Base-by-base conservation (phyloP, 805 yeast genomes). In the Saccharomycopsis oosterbeekiorum region DNA sequence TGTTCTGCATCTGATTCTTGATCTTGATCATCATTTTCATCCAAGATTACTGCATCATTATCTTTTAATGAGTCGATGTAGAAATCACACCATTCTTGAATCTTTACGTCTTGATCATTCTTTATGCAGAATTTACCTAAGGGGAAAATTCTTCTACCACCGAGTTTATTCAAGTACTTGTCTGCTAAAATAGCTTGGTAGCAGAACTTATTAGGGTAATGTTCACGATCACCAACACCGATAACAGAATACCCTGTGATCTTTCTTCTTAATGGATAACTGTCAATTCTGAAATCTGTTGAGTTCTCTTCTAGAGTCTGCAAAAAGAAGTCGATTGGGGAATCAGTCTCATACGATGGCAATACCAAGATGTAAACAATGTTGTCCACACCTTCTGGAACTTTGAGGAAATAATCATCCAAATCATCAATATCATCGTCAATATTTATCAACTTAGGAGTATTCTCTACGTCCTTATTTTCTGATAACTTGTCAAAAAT, bases 291-390 rank as follows among this genome's bases (percentile, higher is more conserved):
- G 75, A 89, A 89, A 71, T 91, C 97, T 64, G 86, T 85, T 64
- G 82, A 82, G 1, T 96, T 89, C 60, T 91, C 97, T 65, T 82
- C 79, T 66, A 91, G 76, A 54, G 88, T 84, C 67, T 89, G 96
- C 61, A 91, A 75, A 71, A 90, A 89, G 69, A 84, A 92, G 71
- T 91, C 97, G 39, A 92, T 78, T 14, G 97, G 97, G 1, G 96
- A 88, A 71, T 91, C 97, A 0, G 92, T 88, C 66, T 90, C 97
- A 70, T 91, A 91, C 0, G 97, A 89, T 1, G 97, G 97, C 39
- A 91, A 76, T 15, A 91, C 89, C 62, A 91, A 65, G 42, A 92
- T 70, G 68, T 89, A 91, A 12, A 89, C 73, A 50, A 81, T 73
- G 60, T 83, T 79, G 3, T 71, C 71, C 36, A 67, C 59, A 12